Evolutionary conservation across 441 rosid species (phyloP), one percentile per base, ranked within the genome.

Genomic region (Breynia disticha): DNA sequence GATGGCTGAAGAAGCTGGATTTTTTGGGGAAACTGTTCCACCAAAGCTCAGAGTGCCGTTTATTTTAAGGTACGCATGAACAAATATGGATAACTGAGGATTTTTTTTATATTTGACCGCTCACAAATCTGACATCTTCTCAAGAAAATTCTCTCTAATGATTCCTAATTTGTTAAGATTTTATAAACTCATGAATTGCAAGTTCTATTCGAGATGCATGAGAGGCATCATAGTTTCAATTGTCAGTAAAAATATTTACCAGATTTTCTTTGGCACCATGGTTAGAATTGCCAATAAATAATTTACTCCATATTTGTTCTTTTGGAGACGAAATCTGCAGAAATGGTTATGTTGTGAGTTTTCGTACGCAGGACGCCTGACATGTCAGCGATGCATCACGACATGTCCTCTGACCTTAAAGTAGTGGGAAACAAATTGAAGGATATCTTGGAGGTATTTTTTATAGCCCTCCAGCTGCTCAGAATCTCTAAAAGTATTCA

Each of bases 1-100:
- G 67, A 74, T 86, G 79, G 96, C 93, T 21, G 90, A 84, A 70
- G 95, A 93, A 67, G 81, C 97, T 71, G 80, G 72, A 19, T 76
- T 88, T 64, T 93, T 93, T 56, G 95, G 95, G 13, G 97, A 86
- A 50, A 46, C 63, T 0, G 74, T 86, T 63, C 97, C 98, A 8
- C 66, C 81, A 22, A 86, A 86, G 72, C 78, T 93, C 55, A 81
- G 54, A 69, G 64, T 72, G 61, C 95, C 96, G 43, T 84, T 86
- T 64, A 67, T 82, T 60, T 66, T 93, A 38, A 80, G 98, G 98
- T 91, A 66, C 50, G 16, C 44, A 44, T 47, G 5, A 20, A 14
- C 8, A 9, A 28, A 28, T 28, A 28, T 28, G 35, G 35, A 28
- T 28, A 28, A 3, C 35, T 28, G 5, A 28, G 35, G 35, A 28